Base-by-base conservation (phyloP, 495 filamentous ascomycete species). In the Beverwykella pulmonaria region DNA sequence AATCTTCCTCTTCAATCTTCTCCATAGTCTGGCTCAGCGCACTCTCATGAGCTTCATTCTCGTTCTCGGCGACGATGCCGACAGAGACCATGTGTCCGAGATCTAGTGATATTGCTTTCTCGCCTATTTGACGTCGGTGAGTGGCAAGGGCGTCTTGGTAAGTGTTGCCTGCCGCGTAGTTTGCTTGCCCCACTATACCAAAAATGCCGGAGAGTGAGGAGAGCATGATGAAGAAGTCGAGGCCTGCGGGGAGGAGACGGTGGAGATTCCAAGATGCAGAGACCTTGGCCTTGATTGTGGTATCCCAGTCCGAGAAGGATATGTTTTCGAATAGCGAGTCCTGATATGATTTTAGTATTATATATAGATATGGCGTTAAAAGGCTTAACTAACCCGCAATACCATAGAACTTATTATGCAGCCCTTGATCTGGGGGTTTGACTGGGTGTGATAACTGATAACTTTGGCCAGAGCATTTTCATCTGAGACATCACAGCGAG, bases 211-310 rank as follows among this genome's bases (percentile, higher is more conserved):
- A 6, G 20, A 59, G 3, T 7, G 52, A 60, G 27, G 50, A 15
- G 9, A 57, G 32, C 14, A 55, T n/a, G 26, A 64, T 53, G 47
- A 70, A 70, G 30, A 70, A 66, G 30, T 70, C 67, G 23, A 70
- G 41, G 25, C 22, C 61, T 54, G 26, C 22, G 4, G 50, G 47
- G 1, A 65, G 48, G 2, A 36, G 4, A 3, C 3, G 44, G 26
- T 70, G 57, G 2, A 69, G 55, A 61, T 69, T 69, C 67, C 54
- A 60, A 10, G 67, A 32, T 10, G 39, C 44, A 0, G 6, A 14
- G 20, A 67, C 29, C 34, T 71, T 71, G 20, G 63, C 22, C 1
- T 19, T 14, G 7, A 63, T 23, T 12, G 58, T 34, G 8, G 27
- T 27, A 27, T 46, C 44, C 57, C 52, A 71, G 26, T 58, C 44